These are phyloP conservation scores for Volutella citrinella DNA, from an alignment of 2,329 filamentous ascomycete genomes.

Conservation along the genomic window DNA sequence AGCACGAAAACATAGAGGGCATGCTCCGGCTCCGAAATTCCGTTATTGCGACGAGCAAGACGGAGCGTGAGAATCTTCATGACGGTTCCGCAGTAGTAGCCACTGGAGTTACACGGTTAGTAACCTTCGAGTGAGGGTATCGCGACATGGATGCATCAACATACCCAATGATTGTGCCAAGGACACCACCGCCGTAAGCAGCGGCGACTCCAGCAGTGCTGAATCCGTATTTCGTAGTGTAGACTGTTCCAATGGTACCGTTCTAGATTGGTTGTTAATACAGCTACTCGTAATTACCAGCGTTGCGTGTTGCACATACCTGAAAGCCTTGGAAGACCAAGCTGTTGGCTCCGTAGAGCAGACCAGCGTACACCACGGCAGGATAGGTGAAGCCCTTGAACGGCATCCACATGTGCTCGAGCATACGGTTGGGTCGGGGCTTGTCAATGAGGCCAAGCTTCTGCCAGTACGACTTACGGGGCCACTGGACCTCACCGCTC, in stretches of 20 bases:
- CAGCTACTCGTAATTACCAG: no score
- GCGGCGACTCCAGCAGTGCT: conserved; percentile 24
- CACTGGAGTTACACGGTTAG: no score
- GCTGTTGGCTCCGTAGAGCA: conserved; percentile 32
- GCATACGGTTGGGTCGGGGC: conserved; percentile 34
- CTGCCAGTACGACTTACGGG: conserved; percentile 34
- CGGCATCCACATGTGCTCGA: conserved; percentile 33
- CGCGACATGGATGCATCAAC: no score
- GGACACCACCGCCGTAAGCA: conserved; percentile 27
- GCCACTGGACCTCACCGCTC: conserved; percentile 27
- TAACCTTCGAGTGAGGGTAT: not conserved
- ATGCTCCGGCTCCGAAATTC: conserved; percentile 49
- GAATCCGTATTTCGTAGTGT: conserved; percentile 29
- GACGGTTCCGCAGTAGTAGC: conserved; percentile 28
- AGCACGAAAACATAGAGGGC: conserved; percentile 37
- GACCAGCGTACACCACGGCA: conserved; percentile 33
- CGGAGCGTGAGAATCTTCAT: conserved; percentile 38
- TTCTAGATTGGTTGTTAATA: no score
- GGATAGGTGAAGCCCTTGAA: conserved; percentile 29
- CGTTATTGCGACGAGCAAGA: conserved; percentile 41
- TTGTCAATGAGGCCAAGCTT: conserved; percentile 32
- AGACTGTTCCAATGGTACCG: conserved; percentile 29
- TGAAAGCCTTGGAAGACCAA: conserved; percentile 31
- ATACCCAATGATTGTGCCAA: conserved; percentile 41
- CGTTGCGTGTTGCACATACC: no score